Evolutionary conservation across 257 asterid species (phyloP).

Genomic region (Echites panduratus): DNA sequence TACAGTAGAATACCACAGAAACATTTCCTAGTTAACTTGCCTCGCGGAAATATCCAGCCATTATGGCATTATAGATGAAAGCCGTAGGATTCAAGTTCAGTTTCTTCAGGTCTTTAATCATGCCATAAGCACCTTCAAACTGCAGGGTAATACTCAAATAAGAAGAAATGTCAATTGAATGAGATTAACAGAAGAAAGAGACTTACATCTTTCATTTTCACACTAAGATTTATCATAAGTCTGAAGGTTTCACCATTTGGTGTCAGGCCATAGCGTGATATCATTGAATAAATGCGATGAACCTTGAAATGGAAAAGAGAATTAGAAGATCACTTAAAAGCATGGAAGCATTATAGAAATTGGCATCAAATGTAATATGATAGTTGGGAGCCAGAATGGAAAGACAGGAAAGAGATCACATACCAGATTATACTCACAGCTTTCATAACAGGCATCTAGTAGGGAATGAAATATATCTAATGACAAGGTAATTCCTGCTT

Average conservation of each 20-base stretch:
- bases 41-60: constrained; percentile 86
- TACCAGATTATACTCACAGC: constrained; percentile 83
- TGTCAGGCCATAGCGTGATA: constrained; percentile 40
- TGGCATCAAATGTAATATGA: background rate
- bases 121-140: constrained; percentile 82
- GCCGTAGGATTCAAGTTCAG: constrained; percentile 48
- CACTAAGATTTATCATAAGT: constrained; percentile 57
- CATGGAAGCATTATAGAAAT: background rate
- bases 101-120: constrained; percentile 50
- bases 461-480: constrained; percentile 48
- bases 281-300: constrained; percentile 52
- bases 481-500: constrained; percentile 45
- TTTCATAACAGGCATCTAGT: constrained; percentile 59
- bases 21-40: constrained; percentile 17
- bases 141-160: constrained; percentile 26
- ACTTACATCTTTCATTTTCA: constrained; percentile 81
- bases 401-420: constrained; percentile 19
- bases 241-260: constrained; percentile 65
- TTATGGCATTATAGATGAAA: constrained; percentile 58
- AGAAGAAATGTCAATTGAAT: background rate
- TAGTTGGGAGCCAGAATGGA: constrained; percentile 5
- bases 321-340: constrained; percentile 19
- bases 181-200: background rate
- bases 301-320: constrained; percentile 42
- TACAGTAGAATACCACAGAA: background rate